These are phyloP conservation scores for Trametes cingulata DNA, from an alignment of 768 basidiomycete species.

Conservation along the genomic window DNA sequence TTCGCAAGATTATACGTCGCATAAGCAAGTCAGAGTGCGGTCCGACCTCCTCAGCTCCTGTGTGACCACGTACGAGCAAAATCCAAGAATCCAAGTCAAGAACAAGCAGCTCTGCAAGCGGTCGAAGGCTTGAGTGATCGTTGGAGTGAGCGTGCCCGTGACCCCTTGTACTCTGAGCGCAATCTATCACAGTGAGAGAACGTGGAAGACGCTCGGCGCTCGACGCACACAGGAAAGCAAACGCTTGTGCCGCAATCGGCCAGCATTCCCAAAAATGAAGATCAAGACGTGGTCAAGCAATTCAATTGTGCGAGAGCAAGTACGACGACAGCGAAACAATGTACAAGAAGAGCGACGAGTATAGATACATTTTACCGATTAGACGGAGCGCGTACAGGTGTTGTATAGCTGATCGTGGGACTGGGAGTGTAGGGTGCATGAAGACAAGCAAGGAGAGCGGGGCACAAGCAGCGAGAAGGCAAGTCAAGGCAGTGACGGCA, in stretches of 20 bases:
- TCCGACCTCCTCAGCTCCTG: too few species aligned
- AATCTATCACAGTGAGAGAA: not conserved
- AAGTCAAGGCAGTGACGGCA: not conserved
- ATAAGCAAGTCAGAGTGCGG: not conserved
- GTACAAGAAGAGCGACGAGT: conserved; percentile 3
- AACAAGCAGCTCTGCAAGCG: too few species aligned
- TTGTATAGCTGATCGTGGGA: not conserved
- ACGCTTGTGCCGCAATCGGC: conserved; percentile 2
- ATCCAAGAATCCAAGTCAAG: not conserved
- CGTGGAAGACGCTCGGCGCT: not conserved
- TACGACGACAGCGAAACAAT: conserved; percentile 1
- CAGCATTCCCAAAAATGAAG: not conserved
- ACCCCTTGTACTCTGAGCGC: not conserved
- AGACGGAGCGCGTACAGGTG: not conserved
- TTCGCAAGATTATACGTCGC: too few species aligned
- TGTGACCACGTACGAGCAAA: not conserved
- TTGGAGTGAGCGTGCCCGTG: not conserved
- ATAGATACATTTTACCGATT: conserved; percentile 2
- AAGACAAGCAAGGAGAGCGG: not conserved
- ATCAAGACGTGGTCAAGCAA: not conserved
- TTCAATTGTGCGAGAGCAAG: conserved; percentile 3
- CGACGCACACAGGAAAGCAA: not conserved
- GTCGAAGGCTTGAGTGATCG: too few species aligned
- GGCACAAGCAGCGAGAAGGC: not conserved
- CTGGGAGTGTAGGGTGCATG: not conserved